phyloP scores from a whole-genome alignment of 768 basidiomycete genomes.

The Boletus pseudopeckii region DNA sequence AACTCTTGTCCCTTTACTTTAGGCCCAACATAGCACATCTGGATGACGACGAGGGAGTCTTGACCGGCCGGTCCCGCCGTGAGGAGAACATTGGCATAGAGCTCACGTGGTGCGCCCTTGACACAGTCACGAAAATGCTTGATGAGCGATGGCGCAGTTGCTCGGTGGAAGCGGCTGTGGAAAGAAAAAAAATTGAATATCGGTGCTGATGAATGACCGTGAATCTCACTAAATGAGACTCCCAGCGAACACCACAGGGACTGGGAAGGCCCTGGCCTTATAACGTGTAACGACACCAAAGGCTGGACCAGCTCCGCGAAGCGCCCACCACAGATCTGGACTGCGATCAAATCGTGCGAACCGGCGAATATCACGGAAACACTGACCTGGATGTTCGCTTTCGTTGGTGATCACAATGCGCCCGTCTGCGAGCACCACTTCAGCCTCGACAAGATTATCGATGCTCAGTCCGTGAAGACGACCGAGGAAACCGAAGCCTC shows the following conservation, averaged over 20 bases:
- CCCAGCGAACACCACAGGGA: slow-evolving; percentile 89
- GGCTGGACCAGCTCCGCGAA: slow-evolving; percentile 79
- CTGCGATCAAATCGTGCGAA: neutral
- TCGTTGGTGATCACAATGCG: slow-evolving; percentile 77
- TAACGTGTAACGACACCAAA: slow-evolving; percentile 88
- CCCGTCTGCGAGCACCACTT: slow-evolving; percentile 90
- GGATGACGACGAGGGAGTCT: slow-evolving; percentile 85
- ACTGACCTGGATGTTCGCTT: slow-evolving; percentile 62
- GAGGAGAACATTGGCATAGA: slow-evolving; percentile 87
- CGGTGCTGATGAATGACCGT: neutral
- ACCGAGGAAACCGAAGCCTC: slow-evolving; percentile 87
- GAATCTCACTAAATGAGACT: slow-evolving; percentile 82
- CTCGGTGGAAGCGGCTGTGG: slow-evolving; percentile 75
- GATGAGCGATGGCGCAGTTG: slow-evolving; percentile 85
- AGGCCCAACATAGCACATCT: slow-evolving; percentile 85
- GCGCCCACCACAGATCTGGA: slow-evolving; percentile 83
- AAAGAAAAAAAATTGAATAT: slow-evolving; percentile 6
- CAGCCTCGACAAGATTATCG: slow-evolving; percentile 88
- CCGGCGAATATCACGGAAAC: neutral
- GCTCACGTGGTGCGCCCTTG: slow-evolving; percentile 80
- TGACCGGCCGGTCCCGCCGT: slow-evolving; percentile 85
- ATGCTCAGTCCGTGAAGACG: slow-evolving; percentile 82
- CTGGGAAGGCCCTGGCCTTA: slow-evolving; percentile 82
- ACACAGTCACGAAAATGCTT: slow-evolving; percentile 92
- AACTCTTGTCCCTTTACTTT: slow-evolving; percentile 72